Evolutionary conservation across 257 asterid genomes (phyloP), one percentile per base, ranked within the genome.

Genomic region (Perilla frutescens): DNA sequence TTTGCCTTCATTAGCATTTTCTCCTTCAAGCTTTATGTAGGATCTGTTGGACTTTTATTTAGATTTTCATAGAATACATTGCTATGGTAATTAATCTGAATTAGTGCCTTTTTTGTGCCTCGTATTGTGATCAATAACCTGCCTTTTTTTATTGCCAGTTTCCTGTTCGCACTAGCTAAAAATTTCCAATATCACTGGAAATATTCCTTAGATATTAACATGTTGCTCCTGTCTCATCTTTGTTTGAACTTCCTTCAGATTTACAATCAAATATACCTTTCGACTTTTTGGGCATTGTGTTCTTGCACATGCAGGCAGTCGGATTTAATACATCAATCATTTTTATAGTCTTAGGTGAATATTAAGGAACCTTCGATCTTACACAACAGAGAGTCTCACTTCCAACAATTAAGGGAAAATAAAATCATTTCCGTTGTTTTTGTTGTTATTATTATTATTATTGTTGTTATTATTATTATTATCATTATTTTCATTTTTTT

Each of bases 181-280:
- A 58, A 5, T 58, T 67, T 50, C 68, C 14, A 48, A 39, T 48
- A 6, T 20, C 26, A 20, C 26, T 66, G 48, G 62, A 15, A 4
- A 15, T 68, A 40, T 49, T 41, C 31, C 60, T 32, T 7, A 13
- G 44, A 29, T 44, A 36, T 15, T 15, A 54, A 40, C 58, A 68
- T 39, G 62, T 43, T 20, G 26, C 45, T 2, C n/a, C 58, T 58
- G n/a, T 14, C 75, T 20, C 43, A 45, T 61, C 40, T 53, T 68
- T 68, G 26, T 71, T 60, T 34, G 31, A 59, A 36, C 69, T 47
- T 72, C 62, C 32, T 72, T 72, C 41, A 50, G 55, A 59, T 34
- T 72, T 71, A 44, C 53, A 45, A 15, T 57, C 34, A 66, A 51
- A 32, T 13, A 29, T 29, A 15, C 56, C 69, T 50, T 43, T 43